Percentiles rank a stretch among this genome's conserved stretches.
phyloP scores from a whole-genome alignment of 345 rosid species.

The Brassica carinata region DNA sequence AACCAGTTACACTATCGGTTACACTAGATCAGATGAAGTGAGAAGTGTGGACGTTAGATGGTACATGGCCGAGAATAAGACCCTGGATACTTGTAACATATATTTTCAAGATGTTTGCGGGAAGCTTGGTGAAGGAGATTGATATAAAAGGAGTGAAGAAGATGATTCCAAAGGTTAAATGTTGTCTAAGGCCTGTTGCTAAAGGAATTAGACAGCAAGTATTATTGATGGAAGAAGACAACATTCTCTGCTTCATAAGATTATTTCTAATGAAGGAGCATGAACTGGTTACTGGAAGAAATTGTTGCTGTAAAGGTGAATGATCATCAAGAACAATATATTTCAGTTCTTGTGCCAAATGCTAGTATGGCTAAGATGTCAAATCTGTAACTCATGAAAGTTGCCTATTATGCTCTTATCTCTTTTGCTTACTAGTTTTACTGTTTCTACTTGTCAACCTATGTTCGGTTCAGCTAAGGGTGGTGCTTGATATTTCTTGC shows the following conservation, averaged over 20 bases:
- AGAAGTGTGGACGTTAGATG: no score
- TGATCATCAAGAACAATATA: not conserved
- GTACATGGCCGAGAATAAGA: no score
- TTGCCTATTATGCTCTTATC: not conserved
- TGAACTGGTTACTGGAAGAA: conserved; percentile 82
- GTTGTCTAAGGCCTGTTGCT: conserved; percentile 76
- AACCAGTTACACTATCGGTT: no score
- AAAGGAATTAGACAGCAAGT: conserved; percentile 91
- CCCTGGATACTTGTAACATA: no score
- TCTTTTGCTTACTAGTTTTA: not conserved
- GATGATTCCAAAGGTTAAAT: conserved; percentile 69
- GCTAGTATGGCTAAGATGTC: not conserved
- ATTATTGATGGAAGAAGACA: conserved; percentile 83
- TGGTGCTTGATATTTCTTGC: not conserved
- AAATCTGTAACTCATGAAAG: not conserved
- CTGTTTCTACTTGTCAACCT: not conserved
- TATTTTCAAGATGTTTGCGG: no score
- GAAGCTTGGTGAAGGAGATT: conserved; percentile 62
- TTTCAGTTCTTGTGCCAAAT: not conserved
- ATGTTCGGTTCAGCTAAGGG: conserved; percentile 2
- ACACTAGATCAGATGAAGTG: no score
- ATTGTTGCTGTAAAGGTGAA: not conserved
- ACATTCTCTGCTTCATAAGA: conserved; percentile 81
- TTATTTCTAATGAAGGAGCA: conserved; percentile 85
- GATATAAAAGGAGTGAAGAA: conserved; percentile 80